phyloP scores from a whole-genome alignment of 331 rosid genomes.

The Telfairia occidentalis region DNA sequence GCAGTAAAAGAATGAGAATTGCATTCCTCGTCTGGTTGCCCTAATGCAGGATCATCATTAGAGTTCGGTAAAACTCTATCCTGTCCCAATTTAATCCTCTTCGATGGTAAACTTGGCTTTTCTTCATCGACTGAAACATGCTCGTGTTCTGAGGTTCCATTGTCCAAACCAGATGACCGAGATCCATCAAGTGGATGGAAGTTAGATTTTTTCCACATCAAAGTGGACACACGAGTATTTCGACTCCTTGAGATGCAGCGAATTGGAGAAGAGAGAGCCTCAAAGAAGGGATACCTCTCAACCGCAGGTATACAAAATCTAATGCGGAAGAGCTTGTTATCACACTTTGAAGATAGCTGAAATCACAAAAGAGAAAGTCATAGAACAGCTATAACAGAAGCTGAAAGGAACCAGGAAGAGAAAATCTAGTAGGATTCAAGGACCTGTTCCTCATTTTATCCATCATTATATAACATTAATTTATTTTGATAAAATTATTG shows the following conservation, averaged over 20 bases:
- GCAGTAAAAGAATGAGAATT: constrained; percentile 47
- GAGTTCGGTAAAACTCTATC: constrained; percentile 42
- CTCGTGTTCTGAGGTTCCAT: constrained; percentile 32
- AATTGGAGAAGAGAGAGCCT: constrained; percentile 57
- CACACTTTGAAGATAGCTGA: constrained; percentile 94
- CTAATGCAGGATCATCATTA: constrained; percentile 25
- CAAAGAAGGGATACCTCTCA: constrained; percentile 58
- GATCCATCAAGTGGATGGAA: constrained; percentile 27
- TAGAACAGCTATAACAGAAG: constrained; percentile 12
- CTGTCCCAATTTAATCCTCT: constrained; percentile 56
- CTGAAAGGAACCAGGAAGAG: background rate
- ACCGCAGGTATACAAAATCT: constrained; percentile 44
- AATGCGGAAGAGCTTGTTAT: constrained; percentile 66
- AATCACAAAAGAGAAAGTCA: constrained; percentile 15
- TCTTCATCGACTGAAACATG: constrained; percentile 31
- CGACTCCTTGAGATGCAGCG: constrained; percentile 78
- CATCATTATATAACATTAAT: background rate
- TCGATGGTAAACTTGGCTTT: constrained; percentile 37
- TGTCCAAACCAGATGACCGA: constrained; percentile 36
- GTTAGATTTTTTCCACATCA: constrained; percentile 53
- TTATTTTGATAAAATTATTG: background rate
- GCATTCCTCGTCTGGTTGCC: constrained; percentile 54
- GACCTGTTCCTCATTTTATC: background rate
- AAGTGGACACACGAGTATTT: constrained; percentile 46
- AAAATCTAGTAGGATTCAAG: background rate